Evolutionary conservation across 176 grass and related monocot species (phyloP).

Genomic region (Pontederia paniculata): DNA sequence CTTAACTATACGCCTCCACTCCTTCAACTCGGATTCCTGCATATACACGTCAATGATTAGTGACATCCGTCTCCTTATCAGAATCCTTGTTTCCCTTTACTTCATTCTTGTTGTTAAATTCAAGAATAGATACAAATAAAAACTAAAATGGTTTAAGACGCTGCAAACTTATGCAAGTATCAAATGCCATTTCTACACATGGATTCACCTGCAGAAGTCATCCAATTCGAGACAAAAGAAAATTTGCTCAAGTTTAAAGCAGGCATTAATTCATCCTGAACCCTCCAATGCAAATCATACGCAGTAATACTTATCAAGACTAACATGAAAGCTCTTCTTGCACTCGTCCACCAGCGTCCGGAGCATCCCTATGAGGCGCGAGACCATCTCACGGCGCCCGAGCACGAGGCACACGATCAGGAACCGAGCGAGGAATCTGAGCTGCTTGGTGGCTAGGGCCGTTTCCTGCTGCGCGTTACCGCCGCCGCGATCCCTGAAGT

Average conservation of each 20-base stretch:
- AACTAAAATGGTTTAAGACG: too few species aligned
- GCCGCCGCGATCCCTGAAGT: conserved; percentile 41
- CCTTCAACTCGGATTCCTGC: conserved; percentile 78
- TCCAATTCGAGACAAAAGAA: too few species aligned
- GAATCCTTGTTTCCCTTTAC: background rate
- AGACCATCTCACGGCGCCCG: conserved; percentile 37
- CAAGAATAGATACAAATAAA: too few species aligned
- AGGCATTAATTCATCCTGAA: too few species aligned
- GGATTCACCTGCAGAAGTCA: too few species aligned
- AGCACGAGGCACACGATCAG: conserved; percentile 77
- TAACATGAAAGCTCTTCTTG: conserved; percentile 58
- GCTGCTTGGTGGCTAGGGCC: conserved; percentile 52
- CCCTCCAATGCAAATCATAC: too few species aligned
- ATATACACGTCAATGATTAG: too few species aligned
- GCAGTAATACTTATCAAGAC: background rate
- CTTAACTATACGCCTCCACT: conserved; percentile 74
- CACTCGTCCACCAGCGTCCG: conserved; percentile 52
- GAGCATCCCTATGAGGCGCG: conserved; percentile 34
- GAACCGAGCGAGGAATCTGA: conserved; percentile 87
- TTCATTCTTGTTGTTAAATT: too few species aligned
- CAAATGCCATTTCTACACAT: too few species aligned
- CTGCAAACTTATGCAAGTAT: too few species aligned
- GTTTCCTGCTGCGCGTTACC: conserved; percentile 24
- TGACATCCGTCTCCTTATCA: background rate
- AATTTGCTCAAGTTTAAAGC: too few species aligned